Base-by-base conservation (phyloP, 2,329 filamentous ascomycete genomes). In the Sphaerulina vaccinii region DNA sequence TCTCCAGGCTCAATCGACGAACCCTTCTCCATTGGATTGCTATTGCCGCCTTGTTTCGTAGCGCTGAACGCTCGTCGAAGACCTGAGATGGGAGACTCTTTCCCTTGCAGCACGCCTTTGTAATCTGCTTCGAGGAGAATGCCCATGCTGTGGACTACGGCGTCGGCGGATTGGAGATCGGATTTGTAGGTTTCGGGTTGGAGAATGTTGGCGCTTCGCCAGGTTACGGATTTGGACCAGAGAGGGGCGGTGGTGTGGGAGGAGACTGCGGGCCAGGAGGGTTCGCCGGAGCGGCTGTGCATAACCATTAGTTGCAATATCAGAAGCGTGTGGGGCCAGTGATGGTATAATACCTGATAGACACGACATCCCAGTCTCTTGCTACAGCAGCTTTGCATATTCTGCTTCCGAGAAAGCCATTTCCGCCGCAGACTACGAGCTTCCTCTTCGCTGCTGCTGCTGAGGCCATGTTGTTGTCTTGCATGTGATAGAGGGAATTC, bases 101-200 rank as follows among this genome's bases (percentile, higher is more conserved):
- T 84, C 44, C 93, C 93, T 16, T 84, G 86, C 21, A 99, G 69
- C 13, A 96, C 86, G 61, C 87, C 88, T 73, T 99, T 99, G 82
- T 99, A 99, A 76, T 99, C 93, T 43, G 91, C 90, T 75, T 99
- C 93, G 8, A 99, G 82, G 15, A 99, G 79, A 63, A 99, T 96
- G 8, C 93, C 93, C 86, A 97, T 91, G 65, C 81, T 90, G 77
- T 99, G 93, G 40, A 99, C 86, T 21, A 97, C 91, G 51, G 85
- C 91, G 69, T 90, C 83, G 55, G 90, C 88, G 51, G 81, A 83
- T 60, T 83, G 80, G 56, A 99, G 82, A 41, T 92, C 81, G 0
- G 85, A 75, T 7, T 81, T 82, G 74, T 96, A 99, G 15, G 87
- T 87, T 1, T 81, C 75, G 0, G 93, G 92, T 54, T 86, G 82